phyloP scores from a whole-genome alignment of 2,329 filamentous ascomycete species.

The Aspergillus brasiliensis region DNA sequence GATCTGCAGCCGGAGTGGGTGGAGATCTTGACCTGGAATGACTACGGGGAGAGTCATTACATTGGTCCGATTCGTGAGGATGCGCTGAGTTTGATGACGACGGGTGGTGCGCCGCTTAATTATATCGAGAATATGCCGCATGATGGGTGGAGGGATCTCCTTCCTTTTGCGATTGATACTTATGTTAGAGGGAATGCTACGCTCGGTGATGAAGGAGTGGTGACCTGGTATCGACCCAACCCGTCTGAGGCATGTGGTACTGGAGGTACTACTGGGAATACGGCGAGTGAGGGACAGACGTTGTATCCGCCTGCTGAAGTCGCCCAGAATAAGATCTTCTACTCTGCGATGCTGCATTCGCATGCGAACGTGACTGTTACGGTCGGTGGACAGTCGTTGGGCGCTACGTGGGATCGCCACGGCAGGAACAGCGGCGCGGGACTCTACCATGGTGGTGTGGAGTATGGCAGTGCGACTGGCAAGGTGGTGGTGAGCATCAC shows the following conservation, averaged over 20 bases:
- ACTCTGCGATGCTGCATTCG: background rate
- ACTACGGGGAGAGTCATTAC: constrained; percentile 61
- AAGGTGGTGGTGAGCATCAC: background rate
- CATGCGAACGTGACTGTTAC: background rate
- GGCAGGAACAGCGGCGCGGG: background rate
- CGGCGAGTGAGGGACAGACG: background rate
- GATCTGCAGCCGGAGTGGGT: constrained; percentile 51
- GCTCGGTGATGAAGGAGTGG: background rate
- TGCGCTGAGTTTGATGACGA: background rate
- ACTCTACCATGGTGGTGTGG: background rate
- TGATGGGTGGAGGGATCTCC: background rate
- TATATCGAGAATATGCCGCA: background rate
- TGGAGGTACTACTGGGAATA: background rate
- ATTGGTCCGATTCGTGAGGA: constrained; percentile 42
- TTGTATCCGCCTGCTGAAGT: background rate
- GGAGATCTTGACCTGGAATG: constrained; percentile 52
- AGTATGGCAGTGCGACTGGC: background rate
- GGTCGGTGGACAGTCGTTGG: background rate
- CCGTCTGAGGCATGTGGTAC: background rate
- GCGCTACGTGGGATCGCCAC: background rate
- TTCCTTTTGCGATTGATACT: background rate
- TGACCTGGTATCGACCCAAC: background rate
- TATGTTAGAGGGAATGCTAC: background rate
- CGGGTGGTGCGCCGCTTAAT: background rate
- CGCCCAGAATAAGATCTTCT: background rate